Conservation (phyloP, 805 yeast species). For the Myxozyma neglecta region DNA sequence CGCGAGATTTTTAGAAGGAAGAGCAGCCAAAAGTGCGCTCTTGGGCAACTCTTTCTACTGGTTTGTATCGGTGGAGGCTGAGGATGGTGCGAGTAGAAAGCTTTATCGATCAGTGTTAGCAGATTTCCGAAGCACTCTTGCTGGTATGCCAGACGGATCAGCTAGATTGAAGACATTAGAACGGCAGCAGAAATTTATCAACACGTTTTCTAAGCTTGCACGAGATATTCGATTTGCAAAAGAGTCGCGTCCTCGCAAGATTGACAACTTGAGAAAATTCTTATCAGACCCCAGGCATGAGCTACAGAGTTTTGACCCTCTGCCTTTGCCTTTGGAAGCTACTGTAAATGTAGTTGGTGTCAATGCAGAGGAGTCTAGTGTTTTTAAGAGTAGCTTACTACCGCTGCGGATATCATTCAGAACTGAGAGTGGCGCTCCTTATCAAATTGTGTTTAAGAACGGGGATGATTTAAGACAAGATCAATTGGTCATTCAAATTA, state of each 20-base stretch:
- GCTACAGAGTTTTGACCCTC: slow-evolving; percentile 49
- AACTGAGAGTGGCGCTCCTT: slow-evolving; percentile 52
- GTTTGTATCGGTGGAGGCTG: slow-evolving; percentile 86
- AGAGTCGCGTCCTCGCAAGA: slow-evolving; percentile 76
- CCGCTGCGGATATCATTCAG: slow-evolving; percentile 83
- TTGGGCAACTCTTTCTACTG: slow-evolving; percentile 86
- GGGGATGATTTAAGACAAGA: slow-evolving; percentile 97
- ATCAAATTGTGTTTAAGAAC: slow-evolving; percentile 86
- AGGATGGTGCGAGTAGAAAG: slow-evolving; percentile 54
- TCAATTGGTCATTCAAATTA: slow-evolving; percentile 92
- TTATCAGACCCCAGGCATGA: slow-evolving; percentile 51
- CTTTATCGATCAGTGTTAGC: slow-evolving; percentile 50
- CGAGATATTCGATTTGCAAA: slow-evolving; percentile 60
- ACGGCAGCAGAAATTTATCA: slow-evolving; percentile 69
- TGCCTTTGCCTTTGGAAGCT: slow-evolving; percentile 83
- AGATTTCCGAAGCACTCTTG: slow-evolving; percentile 46
- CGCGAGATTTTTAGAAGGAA: slow-evolving; percentile 65
- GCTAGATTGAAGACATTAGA: slow-evolving; percentile 42
- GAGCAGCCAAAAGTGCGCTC: slow-evolving; percentile 62
- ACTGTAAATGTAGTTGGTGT: slow-evolving; percentile 70
- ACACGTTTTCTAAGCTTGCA: slow-evolving; percentile 64
- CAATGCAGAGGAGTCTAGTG: slow-evolving; percentile 74
- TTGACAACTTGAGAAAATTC: slow-evolving; percentile 63
- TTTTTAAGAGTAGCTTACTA: slow-evolving; percentile 86
- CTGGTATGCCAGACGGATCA: slow-evolving; percentile 38